Conservation (phyloP, 1,284 basidiomycete species). For the Blastosporella zonata region DNA sequence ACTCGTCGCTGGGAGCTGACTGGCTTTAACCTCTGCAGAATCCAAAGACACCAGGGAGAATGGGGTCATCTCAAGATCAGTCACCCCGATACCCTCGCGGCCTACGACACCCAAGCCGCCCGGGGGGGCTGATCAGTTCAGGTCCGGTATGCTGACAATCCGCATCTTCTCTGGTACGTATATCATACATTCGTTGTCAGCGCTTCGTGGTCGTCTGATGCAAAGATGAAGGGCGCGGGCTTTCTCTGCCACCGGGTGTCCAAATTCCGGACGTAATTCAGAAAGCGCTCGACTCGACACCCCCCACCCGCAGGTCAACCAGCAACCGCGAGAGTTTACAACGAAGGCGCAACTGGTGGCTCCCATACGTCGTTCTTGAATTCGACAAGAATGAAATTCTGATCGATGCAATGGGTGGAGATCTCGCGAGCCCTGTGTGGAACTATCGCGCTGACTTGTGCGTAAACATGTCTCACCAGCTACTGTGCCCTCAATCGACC, state of each 20-base stretch:
- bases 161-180: constrained; percentile 78
- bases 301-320: constrained; percentile 49
- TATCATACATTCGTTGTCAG: neutral
- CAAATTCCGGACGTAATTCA: constrained; percentile 85
- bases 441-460: constrained; percentile 97
- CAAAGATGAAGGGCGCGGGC: constrained; percentile 56
- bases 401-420: constrained; percentile 93
- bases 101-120: constrained; percentile 68
- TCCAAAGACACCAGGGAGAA: constrained; percentile 66
- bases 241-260: constrained; percentile 71
- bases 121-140: constrained; percentile 57
- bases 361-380: constrained; percentile 96
- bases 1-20: constrained; percentile 4
- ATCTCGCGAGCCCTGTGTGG: constrained; percentile 84
- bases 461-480: constrained; percentile 29
- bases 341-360: constrained; percentile 91
- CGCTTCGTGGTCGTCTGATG: neutral
- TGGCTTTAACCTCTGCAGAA: constrained; percentile 38
- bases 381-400: constrained; percentile 99
- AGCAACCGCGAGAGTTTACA: constrained; percentile 86
- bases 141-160: constrained; percentile 82
- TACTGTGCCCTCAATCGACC: constrained; percentile 5
- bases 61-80: constrained; percentile 65
- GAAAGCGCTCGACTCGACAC: constrained; percentile 65
- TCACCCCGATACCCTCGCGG: constrained; percentile 70